Percentiles rank a stretch among this genome's conserved stretches.
Evolutionary conservation across 331 rosid genomes (phyloP).

Genomic region (Phaseolus coccineus): DNA sequence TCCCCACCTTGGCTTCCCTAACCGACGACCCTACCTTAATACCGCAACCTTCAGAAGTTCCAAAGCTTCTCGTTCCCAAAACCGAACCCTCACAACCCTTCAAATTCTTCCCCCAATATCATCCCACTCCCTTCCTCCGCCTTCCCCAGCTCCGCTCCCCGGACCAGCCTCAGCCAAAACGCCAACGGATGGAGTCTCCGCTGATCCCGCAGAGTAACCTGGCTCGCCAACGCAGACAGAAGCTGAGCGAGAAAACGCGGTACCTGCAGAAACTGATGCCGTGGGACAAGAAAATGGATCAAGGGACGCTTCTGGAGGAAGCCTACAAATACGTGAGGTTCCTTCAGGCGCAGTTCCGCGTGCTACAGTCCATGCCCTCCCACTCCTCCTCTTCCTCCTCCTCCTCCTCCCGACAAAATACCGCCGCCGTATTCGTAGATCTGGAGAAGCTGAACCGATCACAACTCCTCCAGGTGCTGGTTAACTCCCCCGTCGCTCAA

Average conservation of each 20-base stretch:
- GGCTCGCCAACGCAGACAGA: slow-evolving; percentile 75
- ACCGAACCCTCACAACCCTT: not conserved
- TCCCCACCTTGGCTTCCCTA: slow-evolving; percentile 8
- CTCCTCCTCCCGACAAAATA: not conserved
- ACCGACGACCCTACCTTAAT: slow-evolving; percentile 1
- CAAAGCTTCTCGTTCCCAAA: not conserved
- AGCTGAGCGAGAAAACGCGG: slow-evolving; percentile 81
- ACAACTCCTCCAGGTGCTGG: slow-evolving; percentile 73
- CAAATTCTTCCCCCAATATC: not conserved
- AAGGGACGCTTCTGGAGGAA: slow-evolving; percentile 68
- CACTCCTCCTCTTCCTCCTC: slow-evolving; percentile 41
- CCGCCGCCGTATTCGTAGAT: slow-evolving; percentile 42
- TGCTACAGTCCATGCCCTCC: slow-evolving; percentile 73
- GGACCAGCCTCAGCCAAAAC: not conserved
- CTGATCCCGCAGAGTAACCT: slow-evolving; percentile 65
- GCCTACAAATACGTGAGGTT: slow-evolving; percentile 77
- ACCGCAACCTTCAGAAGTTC: not conserved
- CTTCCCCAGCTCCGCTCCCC: not conserved
- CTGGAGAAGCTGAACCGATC: slow-evolving; percentile 63
- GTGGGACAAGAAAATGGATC: slow-evolving; percentile 90
- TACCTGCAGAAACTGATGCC: slow-evolving; percentile 85
- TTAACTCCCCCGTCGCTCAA: slow-evolving; percentile 82
- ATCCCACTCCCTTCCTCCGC: not conserved
- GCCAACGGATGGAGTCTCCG: not conserved
- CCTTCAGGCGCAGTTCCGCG: slow-evolving; percentile 69